Conservation (phyloP, 176 grass and related monocot genomes). For the Avena sativa region DNA sequence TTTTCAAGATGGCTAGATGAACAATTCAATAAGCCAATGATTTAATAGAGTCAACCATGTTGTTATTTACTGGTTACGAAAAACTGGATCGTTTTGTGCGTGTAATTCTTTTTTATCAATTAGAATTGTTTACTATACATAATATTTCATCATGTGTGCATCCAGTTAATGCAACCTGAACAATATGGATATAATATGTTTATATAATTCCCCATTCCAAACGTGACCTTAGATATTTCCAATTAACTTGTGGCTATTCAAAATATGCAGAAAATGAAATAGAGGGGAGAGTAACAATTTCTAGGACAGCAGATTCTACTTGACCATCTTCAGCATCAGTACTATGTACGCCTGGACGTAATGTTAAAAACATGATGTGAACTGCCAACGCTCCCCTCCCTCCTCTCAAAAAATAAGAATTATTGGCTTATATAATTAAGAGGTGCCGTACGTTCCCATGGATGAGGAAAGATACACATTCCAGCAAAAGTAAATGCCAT, state of each 20-base stretch:
- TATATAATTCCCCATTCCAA: too few species aligned
- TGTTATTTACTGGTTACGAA: too few species aligned
- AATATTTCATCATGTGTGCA: neutral
- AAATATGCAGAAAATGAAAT: neutral
- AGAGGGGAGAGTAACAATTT: too few species aligned
- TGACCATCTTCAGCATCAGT: neutral
- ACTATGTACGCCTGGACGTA: neutral
- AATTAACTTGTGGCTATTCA: too few species aligned
- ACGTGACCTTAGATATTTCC: too few species aligned
- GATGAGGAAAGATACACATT: conserved; percentile 7
- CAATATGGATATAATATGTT: too few species aligned
- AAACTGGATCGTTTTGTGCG: neutral
- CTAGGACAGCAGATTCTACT: too few species aligned
- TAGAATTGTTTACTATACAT: neutral
- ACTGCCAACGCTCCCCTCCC: too few species aligned
- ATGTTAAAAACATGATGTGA: neutral
- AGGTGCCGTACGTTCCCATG: neutral
- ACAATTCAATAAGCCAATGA: neutral
- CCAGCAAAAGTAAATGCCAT: conserved; percentile 2
- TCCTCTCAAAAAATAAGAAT: neutral
- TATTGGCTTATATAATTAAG: neutral
- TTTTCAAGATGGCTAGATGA: too few species aligned
- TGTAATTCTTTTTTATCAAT: neutral
- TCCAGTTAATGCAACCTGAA: too few species aligned
- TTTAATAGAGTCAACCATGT: neutral